Evolutionary conservation across 495 filamentous ascomycete genomes (phyloP), one percentile per base, ranked within the genome.

Genomic region (Tuber indicum): DNA sequence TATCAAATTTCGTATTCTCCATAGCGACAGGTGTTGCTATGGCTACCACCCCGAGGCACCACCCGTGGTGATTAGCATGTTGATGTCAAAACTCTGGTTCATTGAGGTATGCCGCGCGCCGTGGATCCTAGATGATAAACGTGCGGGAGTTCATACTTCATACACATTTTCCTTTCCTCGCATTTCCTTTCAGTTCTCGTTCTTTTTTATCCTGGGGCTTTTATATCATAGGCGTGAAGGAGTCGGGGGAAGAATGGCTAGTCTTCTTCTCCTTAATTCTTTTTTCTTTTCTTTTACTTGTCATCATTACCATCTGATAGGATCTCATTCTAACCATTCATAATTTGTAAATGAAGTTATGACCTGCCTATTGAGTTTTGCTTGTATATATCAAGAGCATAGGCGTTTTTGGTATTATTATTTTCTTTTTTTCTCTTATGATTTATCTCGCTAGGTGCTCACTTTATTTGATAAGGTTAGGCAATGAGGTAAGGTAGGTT

Each of bases 331-430:
- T 66, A 26, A 36, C 14, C 12, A 66, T 66, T 36, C 4, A 36
- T 66, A 66, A 66, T 66, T 36, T 66, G 58, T 36, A 66, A 66
- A 66, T 66, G 58, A 66, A 66, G 58, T 66, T 36, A 66, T 66
- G 58, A 66, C 58, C 58, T 36, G 32, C 26, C 58, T 66, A 26
- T 36, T 66, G 26, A 36, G 26, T 66, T 58, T 66, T 66, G 58
- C 12, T 14, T 66, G 58, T 66, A 66, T 36, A 66, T 66, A 66
- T 36, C 26, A 66, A 66, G 36, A 66, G 58, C 58, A 66, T 32
- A 17, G 58, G 58, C 26, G 58, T 66, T 66, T 66, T 66, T 66
- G 32, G 58, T 66, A n/a, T 32, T 26, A 32, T 16, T 14, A 32
- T 66, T 66, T 5, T 32, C 12, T 58, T 58, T 10, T 26, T 2